phyloP scores from a whole-genome alignment of 768 basidiomycete genomes.

The Kwoniella europaea region DNA sequence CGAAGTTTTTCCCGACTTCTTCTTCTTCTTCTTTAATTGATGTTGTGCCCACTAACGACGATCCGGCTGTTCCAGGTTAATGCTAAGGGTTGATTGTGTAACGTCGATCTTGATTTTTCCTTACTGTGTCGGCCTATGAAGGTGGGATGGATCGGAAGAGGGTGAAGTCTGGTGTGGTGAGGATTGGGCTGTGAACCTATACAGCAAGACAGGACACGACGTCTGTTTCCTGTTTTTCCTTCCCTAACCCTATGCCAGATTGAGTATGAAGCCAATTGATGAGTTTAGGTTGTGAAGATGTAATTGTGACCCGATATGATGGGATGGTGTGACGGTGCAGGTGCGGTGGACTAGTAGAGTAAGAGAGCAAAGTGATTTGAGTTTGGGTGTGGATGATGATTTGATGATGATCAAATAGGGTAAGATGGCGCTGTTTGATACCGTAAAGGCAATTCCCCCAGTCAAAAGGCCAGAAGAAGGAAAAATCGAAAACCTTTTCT shows the following conservation, averaged over 20 bases:
- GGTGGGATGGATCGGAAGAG: too few species aligned
- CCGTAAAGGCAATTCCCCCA: not conserved
- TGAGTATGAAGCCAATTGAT: not conserved
- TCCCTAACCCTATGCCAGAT: too few species aligned
- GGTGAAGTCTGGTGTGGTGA: too few species aligned
- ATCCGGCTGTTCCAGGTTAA: too few species aligned
- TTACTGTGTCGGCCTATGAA: too few species aligned
- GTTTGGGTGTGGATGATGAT: not conserved
- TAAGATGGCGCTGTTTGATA: conserved; percentile 8
- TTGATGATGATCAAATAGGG: conserved; percentile 12
- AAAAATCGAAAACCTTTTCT: not conserved
- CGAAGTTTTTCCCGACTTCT: not conserved
- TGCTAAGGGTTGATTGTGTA: too few species aligned
- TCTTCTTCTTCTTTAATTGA: not conserved
- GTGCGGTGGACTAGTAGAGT: not conserved
- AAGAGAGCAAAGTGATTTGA: not conserved
- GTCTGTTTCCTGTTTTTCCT: too few species aligned
- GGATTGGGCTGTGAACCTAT: too few species aligned
- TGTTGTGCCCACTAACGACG: not conserved
- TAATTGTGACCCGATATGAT: not conserved
- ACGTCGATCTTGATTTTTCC: too few species aligned
- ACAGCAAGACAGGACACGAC: too few species aligned
- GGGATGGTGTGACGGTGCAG: not conserved
- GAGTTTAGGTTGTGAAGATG: too few species aligned
- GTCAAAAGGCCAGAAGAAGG: not conserved